These are phyloP conservation scores for Dalechampia spathulata DNA, from an alignment of 441 rosid genomes.

Conservation along the genomic window DNA sequence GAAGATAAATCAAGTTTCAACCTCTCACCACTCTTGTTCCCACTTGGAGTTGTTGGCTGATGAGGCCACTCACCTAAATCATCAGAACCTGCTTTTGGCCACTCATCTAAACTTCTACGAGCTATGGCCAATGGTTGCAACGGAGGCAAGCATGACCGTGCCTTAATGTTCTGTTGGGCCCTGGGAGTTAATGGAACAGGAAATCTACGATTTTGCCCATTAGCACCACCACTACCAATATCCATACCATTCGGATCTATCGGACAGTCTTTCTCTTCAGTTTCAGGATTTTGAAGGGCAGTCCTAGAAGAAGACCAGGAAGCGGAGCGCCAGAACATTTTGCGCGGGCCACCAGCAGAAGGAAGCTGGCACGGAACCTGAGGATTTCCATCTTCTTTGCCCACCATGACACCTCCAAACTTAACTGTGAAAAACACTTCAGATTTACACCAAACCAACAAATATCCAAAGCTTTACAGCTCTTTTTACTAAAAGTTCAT, in stretches of 20 bases:
- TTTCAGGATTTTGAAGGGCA: conserved; percentile 44
- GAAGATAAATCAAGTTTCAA: conserved; percentile 86
- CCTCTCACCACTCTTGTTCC: conserved; percentile 74
- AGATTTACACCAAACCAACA: conserved; percentile 16
- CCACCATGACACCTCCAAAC: conserved; percentile 61
- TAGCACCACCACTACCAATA: conserved; percentile 19
- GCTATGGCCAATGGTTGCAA: conserved; percentile 88
- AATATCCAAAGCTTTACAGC: conserved; percentile 5
- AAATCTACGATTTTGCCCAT: conserved; percentile 44
- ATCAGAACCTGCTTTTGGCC: conserved; percentile 95
- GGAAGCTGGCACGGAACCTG: conserved; percentile 46
- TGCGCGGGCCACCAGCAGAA: conserved; percentile 35
- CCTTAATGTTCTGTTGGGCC: conserved; percentile 76
- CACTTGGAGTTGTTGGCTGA: conserved; percentile 80
- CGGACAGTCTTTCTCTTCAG: conserved; percentile 40
- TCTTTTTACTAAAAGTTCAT: neutral
- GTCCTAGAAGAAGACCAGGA: conserved; percentile 97
- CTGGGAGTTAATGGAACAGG: conserved; percentile 84
- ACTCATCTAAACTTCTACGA: conserved; percentile 87
- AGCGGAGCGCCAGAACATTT: conserved; percentile 89
- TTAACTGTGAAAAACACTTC: neutral
- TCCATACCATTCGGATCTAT: conserved; percentile 36
- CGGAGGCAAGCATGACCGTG: conserved; percentile 87
- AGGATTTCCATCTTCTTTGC: conserved; percentile 69
- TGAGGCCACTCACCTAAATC: conserved; percentile 96